These are phyloP conservation scores for Naegleria lovaniensis DNA, from an alignment of 208 protist genomes.

Conservation along the genomic window DNA sequence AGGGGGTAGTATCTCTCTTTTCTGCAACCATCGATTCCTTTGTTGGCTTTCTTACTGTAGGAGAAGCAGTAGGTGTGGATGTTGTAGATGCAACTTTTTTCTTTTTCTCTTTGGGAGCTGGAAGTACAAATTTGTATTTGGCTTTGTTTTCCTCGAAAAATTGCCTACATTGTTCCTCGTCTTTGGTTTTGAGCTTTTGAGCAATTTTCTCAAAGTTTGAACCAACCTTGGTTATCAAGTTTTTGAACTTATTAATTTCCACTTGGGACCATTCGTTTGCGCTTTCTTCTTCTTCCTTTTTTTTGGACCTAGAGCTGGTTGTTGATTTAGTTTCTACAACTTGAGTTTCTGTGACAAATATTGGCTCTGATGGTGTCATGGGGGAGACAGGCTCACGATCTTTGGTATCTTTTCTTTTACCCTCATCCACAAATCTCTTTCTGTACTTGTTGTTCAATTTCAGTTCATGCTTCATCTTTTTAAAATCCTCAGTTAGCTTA, in stretches of 20 bases:
- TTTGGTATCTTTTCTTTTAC: background rate
- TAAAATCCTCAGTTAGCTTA: slow-evolving; percentile 33
- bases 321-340: background rate
- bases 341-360: background rate
- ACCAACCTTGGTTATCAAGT: slow-evolving; percentile 25
- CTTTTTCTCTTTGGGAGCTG: background rate
- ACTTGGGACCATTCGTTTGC: background rate
- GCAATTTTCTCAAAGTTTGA: slow-evolving; percentile 28
- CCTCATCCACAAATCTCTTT: background rate
- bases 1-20: background rate
- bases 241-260: slow-evolving; percentile 10
- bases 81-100: background rate
- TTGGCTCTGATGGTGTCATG: background rate
- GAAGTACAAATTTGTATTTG: background rate
- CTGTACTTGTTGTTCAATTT: background rate
- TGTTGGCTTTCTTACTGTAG: background rate
- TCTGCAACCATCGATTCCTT: background rate
- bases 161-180: slow-evolving; percentile 34
- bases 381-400: background rate
- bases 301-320: background rate
- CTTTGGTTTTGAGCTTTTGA: slow-evolving; percentile 30
- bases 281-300: background rate
- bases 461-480: background rate
- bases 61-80: background rate
- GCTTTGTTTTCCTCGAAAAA: slow-evolving; percentile 33